Evolutionary conservation across 1,139 yeast species (phyloP), one percentile per base, ranked within the genome.

Genomic region (Hyphopichia fennica): DNA sequence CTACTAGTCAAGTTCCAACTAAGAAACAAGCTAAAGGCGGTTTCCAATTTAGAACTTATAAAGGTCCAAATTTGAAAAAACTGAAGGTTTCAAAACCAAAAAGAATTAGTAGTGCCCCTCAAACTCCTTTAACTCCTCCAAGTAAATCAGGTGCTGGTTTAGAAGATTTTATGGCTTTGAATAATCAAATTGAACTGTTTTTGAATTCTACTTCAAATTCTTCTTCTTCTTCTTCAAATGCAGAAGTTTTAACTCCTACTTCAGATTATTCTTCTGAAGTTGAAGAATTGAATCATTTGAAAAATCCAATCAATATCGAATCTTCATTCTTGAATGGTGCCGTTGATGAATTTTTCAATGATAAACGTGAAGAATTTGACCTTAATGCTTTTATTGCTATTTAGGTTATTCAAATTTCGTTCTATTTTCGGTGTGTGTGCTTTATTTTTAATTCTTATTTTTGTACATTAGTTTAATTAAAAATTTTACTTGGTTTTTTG

Each of bases 41-140:
- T 42, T 58, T 68, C 43, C 75, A 67, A 50, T 69, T 67, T 58
- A 70, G 67, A 48, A 55, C 65, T n/a, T 67, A 69, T 56, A 62
- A 57, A 25, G 68, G 70, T 8, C 73, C 74, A 36, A 58, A 54
- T 42, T 51, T 42, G 19, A 28, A 57, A 57, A 43, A 53, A 52
- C 40, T 56, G 52, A 44, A 58, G 57, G 47, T 60, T 62, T 23
- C 50, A 42, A 30, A 30, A 30, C 19, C 33, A 14, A 43, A n/a
- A 34, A 29, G 34, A 19, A 2, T 39, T 34, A 31, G 35, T 20
- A 17, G 20, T 10, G 15, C 18, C 13, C 33, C 30, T 15, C 37
- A 35, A 29, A 17, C 39, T 33, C 20, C 39, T 30, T 8, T 8
- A 15, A n/a, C 33, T 18, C 35, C 46, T 20, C 43, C 43, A 35